These are phyloP conservation scores for Corylus avellana DNA, from an alignment of 306 rosid species.

Conservation along the genomic window DNA sequence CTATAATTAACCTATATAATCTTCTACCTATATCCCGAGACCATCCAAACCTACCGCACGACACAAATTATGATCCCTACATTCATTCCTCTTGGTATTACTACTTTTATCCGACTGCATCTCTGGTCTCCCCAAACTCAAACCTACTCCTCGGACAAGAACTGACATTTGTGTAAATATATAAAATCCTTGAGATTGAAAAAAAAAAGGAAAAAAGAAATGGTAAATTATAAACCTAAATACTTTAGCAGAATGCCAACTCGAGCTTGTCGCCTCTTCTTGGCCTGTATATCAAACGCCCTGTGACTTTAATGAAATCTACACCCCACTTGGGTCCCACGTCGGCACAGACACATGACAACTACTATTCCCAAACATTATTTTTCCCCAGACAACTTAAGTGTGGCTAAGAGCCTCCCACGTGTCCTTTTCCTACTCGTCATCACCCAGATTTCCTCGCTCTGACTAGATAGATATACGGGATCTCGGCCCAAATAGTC, in stretches of 20 bases:
- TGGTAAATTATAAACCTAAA: too few relatives aligned
- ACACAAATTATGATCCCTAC: too few relatives aligned
- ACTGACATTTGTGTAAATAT: too few relatives aligned
- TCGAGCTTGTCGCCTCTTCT: slow-evolving; percentile 40
- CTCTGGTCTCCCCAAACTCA: too few relatives aligned
- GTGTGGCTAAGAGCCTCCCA: slow-evolving; percentile 49
- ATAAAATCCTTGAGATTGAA: too few relatives aligned
- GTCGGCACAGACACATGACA: slow-evolving; percentile 67
- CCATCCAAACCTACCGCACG: too few relatives aligned
- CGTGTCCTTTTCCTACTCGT: slow-evolving; percentile 41
- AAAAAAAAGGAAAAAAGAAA: neutral
- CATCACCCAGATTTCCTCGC: slow-evolving; percentile 54
- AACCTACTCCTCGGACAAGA: too few relatives aligned
- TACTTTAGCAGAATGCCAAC: slow-evolving; percentile 32
- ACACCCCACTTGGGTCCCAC: slow-evolving; percentile 47
- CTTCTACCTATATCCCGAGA: too few relatives aligned
- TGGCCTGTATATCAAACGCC: neutral
- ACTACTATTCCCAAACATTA: slow-evolving; percentile 34
- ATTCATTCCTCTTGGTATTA: too few relatives aligned
- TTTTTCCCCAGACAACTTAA: slow-evolving; percentile 22
- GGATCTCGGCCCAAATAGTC: slow-evolving; percentile 28
- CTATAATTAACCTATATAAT: too few relatives aligned
- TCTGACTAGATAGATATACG: slow-evolving; percentile 40
- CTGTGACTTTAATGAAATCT: neutral
- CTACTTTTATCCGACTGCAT: too few relatives aligned